Conservation (phyloP, 2,329 filamentous ascomycete genomes). For the Daldinia sp. region DNA sequence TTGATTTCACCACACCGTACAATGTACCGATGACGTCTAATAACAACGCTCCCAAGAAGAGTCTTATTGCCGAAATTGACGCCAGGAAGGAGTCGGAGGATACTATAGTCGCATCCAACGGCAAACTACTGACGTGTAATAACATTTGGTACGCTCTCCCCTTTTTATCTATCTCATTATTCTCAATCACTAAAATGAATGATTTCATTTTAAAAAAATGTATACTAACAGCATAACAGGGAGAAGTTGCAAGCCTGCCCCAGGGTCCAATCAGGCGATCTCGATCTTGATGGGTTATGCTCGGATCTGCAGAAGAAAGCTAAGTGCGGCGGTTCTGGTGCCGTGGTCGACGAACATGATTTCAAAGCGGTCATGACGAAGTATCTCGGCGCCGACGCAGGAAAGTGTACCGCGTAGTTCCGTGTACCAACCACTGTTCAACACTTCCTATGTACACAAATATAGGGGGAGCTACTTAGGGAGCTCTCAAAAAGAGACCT, state of each 20-base stretch:
- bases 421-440: neutral
- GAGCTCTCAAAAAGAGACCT: neutral
- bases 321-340: conserved; percentile 90
- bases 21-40: conserved; percentile 65
- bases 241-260: conserved; percentile 89
- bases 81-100: conserved; percentile 76
- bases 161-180: neutral
- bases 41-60: conserved; percentile 60
- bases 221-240: conserved; percentile 69
- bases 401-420: conserved; percentile 19
- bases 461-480: conserved; percentile 5
- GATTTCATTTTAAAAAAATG: neutral
- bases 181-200: neutral
- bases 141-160: conserved; percentile 85
- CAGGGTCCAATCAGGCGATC: conserved; percentile 88
- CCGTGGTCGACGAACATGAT: conserved; percentile 88
- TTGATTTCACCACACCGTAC: conserved; percentile 85
- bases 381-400: conserved; percentile 64
- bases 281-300: conserved; percentile 93
- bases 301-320: conserved; percentile 95
- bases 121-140: conserved; percentile 82
- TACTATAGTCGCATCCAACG: conserved; percentile 71
- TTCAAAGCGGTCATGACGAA: conserved; percentile 83
- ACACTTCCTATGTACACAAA: conserved; percentile 7
- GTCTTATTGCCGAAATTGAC: conserved; percentile 83